Conservation (phyloP, 108 stramenopile species). For the Skeletonema grethae region DNA sequence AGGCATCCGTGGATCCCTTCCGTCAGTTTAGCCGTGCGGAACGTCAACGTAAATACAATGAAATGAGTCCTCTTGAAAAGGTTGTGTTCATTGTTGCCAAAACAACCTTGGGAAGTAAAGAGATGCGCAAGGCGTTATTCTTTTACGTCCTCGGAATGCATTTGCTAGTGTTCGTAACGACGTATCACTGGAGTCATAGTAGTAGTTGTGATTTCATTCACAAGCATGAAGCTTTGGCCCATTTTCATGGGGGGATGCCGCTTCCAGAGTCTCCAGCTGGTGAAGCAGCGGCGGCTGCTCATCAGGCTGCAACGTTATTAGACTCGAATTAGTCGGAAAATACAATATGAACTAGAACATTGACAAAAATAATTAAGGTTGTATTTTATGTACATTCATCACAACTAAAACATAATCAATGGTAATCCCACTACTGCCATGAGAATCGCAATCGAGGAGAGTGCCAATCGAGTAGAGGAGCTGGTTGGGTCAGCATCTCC, state of each 20-base stretch:
- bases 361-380: no score
- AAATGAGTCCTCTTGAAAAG: conserved; percentile 90
- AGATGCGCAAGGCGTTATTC: conserved; percentile 86
- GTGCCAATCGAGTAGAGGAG: neutral
- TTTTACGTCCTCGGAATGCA: conserved; percentile 82
- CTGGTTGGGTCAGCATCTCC: conserved; percentile 6
- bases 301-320: neutral
- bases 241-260: conserved; percentile 48
- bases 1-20: conserved; percentile 90
- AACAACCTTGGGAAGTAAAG: conserved; percentile 78
- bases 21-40: conserved; percentile 82
- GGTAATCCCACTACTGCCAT: neutral
- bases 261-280: conserved; percentile 23
- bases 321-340: neutral
- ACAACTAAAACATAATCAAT: no score
- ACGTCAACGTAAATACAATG: conserved; percentile 83
- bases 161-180: conserved; percentile 85
- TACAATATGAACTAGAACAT: neutral
- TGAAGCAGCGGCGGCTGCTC: conserved; percentile 10
- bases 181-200: conserved; percentile 84
- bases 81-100: conserved; percentile 84
- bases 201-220: conserved; percentile 34
- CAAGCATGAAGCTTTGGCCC: conserved; percentile 33
- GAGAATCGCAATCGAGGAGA: conserved; percentile 6
- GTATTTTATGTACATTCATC: no score